phyloP scores from a whole-genome alignment of 768 basidiomycete genomes.

The Amanita subjunquillea region DNA sequence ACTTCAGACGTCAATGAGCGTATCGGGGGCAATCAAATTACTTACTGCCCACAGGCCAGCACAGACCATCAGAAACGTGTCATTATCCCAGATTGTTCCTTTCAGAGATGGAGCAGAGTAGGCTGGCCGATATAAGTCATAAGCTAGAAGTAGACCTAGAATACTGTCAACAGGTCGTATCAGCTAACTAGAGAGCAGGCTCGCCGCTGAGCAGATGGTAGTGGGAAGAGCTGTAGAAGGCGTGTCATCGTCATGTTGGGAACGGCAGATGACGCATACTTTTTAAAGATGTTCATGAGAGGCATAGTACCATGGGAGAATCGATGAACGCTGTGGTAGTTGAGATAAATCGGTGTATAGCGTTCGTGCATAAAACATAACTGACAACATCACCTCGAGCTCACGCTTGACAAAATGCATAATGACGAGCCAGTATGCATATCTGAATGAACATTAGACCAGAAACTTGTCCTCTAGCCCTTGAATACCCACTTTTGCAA shows the following conservation, averaged over 20 bases:
- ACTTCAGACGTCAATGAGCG: slow-evolving; percentile 32
- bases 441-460: slow-evolving; percentile 22
- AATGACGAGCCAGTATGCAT: slow-evolving; percentile 66
- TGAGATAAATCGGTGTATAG: not conserved
- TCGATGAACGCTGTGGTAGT: slow-evolving; percentile 62
- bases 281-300: slow-evolving; percentile 73
- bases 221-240: slow-evolving; percentile 62
- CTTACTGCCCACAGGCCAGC: slow-evolving; percentile 69
- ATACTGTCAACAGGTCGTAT: not conserved
- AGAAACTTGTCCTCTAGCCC: not conserved
- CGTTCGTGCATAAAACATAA: slow-evolving; percentile 1
- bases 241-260: not conserved
- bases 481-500: slow-evolving; percentile 54
- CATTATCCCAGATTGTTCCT: slow-evolving; percentile 54
- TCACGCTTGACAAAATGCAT: slow-evolving; percentile 89
- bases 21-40: slow-evolving; percentile 9
- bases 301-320: slow-evolving; percentile 98
- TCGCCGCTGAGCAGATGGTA: slow-evolving; percentile 75
- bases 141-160: slow-evolving; percentile 65
- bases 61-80: slow-evolving; percentile 57
- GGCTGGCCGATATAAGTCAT: slow-evolving; percentile 72
- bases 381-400: slow-evolving; percentile 83
- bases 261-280: slow-evolving; percentile 38
- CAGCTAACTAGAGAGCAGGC: not conserved
- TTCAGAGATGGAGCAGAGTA: slow-evolving; percentile 55